Evolutionary conservation across 2,329 filamentous ascomycete species (phyloP), one percentile per base, ranked within the genome.

Genomic region (Rhynchosporium graminicola): DNA sequence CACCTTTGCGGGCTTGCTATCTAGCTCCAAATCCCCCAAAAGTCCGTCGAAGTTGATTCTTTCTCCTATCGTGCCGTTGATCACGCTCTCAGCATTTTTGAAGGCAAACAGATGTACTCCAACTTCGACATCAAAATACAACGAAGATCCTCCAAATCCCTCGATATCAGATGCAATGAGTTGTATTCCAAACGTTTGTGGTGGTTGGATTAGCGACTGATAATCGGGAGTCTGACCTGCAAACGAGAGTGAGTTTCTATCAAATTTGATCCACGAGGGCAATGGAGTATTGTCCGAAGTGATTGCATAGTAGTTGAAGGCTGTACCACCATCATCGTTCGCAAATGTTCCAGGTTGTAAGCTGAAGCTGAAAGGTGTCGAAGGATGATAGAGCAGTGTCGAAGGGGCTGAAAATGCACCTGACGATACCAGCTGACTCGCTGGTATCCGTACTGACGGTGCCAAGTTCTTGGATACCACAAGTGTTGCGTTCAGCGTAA

Each of bases 251-350:
- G 76, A 80, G 1, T 73, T 73, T 0, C 82, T 73, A 68, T 95
- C 83, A 71, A 97, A 97, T n/a, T 78, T 78, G 50, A 96, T 79
- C 92, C 92, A 97, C 0, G 91, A 87, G 26, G 92, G 92, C 42
- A 97, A 78, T 42, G 92, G 92, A n/a, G 89, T 90, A 71, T 90
- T 90, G 71, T 94, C 84, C 4, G 80, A 81, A 3, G 90, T 89
- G 3, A 89, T 86, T 8, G 91, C 90, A 72, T 95, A 94, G 74
- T 92, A 96, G 62, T 86, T 85, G 57, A 87, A 80, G 15, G 76
- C 75, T 3, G 80, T 77, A 0, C 77, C 76, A 47, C 46, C 58
- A 13, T 51, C 64, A 38, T 57, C 65, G n/a, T 82, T 76, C n/a
- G 78, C 78, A 73, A 96, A 96, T 0, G 88, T 91, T 20, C 84